Evolutionary conservation across 108 stramenopile genomes (phyloP), one percentile per base, ranked within the genome.

Genomic region (Nitzschia putrida): DNA sequence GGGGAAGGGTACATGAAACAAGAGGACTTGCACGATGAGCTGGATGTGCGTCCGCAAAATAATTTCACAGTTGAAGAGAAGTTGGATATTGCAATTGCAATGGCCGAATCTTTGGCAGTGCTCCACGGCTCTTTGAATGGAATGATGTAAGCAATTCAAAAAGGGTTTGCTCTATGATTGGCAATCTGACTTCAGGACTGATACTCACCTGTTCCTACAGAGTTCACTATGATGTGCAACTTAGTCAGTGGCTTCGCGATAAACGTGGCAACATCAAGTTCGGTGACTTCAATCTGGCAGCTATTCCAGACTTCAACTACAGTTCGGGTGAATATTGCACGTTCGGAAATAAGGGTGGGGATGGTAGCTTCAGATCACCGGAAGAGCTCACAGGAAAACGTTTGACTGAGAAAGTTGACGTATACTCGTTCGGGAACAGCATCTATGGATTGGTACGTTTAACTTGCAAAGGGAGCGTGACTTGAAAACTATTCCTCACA

Each of bases 201-300:
- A 84, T 10, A 83, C 84, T 50, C 85, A 86, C n/a, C n/a, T n/a
- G n/a, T n/a, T n/a, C n/a, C n/a, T n/a, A n/a, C n/a, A n/a, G n/a
- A n/a, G n/a, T n/a, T n/a, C n/a, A n/a, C n/a, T n/a, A n/a, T 34
- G 90, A 91, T 37, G 74, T 89, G 3, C 89, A 90, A 61, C 79
- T 85, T 34, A 81, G 79, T 38, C 92, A 93, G 66, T 90, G 88
- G 88, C 66, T 93, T 23, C 63, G 87, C 40, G 23, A 69, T 57
- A 68, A 23, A 26, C 59, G 67, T 67, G 76, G 45, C 60, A 57
- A 25, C 21, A 63, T 88, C 24, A 94, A 89, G 71, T 63, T 94
- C 26, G 86, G 88, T 18, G 92, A 94, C 66, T 94, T 86, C 73
- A 90, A 94, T 52, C 85, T 83, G 21, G 90, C 87, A 0, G 68